A percentile compares a stretch with the other conserved stretches of the same genome.
Evolutionary conservation across 2,329 filamentous ascomycete species (phyloP).

Genomic region (Orbilia javanica): DNA sequence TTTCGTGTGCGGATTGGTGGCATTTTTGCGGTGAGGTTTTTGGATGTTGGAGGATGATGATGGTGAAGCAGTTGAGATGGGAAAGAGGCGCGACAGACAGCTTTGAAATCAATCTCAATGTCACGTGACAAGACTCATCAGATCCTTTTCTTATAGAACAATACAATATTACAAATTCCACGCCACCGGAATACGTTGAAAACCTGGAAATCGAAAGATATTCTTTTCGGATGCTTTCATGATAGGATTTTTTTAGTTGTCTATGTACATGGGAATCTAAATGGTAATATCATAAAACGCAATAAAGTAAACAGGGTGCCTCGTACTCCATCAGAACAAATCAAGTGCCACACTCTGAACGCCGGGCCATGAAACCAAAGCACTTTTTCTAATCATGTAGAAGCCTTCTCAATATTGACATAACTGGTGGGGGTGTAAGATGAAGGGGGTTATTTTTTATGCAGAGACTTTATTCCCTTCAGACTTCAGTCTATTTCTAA

Average conservation of each 20-base stretch:
- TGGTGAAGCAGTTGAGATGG: slow-evolving; percentile 46
- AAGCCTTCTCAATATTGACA: too few species aligned
- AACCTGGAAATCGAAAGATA: not conserved
- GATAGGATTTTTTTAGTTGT: not conserved
- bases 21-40: slow-evolving; percentile 69
- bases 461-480: slow-evolving; percentile 61
- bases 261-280: slow-evolving; percentile 5
- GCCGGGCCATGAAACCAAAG: slow-evolving; percentile 7
- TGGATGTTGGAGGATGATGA: slow-evolving; percentile 41
- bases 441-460: too few species aligned
- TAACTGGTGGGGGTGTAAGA: too few species aligned
- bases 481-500: slow-evolving; percentile 77
- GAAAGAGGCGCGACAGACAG: slow-evolving; percentile 46
- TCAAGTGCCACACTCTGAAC: slow-evolving; percentile 25
- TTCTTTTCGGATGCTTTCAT: not conserved
- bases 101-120: slow-evolving; percentile 54
- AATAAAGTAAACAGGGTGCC: not conserved
- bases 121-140: slow-evolving; percentile 36
- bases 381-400: slow-evolving; percentile 12
- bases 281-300: too few species aligned
- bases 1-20: slow-evolving; percentile 80
- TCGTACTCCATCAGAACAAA: slow-evolving; percentile 27
- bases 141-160: not conserved
- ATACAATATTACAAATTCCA: too few species aligned
- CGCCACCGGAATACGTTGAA: not conserved